These are phyloP conservation scores for Aspergillus sp. DNA, from an alignment of 2,329 filamentous ascomycete genomes.

Conservation along the genomic window DNA sequence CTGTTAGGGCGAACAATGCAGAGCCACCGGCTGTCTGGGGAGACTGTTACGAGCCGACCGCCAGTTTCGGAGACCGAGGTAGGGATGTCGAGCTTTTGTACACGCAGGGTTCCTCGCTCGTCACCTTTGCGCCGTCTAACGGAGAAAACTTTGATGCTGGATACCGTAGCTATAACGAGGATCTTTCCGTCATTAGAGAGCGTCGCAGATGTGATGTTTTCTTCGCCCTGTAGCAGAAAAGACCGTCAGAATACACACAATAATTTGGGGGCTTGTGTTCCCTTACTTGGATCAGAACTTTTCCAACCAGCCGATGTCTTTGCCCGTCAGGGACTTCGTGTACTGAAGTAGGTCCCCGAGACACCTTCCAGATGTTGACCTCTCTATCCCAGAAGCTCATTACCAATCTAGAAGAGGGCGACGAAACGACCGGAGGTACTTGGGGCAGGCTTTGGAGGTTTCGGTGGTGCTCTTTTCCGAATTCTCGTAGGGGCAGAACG, in stretches of 20 bases:
- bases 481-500: conserved; percentile 75
- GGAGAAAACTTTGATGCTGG: conserved; percentile 75
- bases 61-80: conserved; percentile 58
- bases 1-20: conserved; percentile 60
- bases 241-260: background rate
- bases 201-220: conserved; percentile 74
- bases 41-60: conserved; percentile 62
- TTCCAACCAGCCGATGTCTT: conserved; percentile 58
- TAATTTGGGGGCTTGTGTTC: background rate
- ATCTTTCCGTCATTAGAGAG: conserved; percentile 72
- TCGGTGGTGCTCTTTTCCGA: conserved; percentile 76
- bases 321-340: conserved; percentile 42
- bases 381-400: conserved; percentile 92
- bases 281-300: conserved; percentile 57
- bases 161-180: conserved; percentile 72
- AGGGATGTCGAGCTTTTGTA: conserved; percentile 70
- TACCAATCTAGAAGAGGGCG: conserved; percentile 70
- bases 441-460: conserved; percentile 83
- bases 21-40: conserved; percentile 49
- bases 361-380: conserved; percentile 75
- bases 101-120: conserved; percentile 61
- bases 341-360: conserved; percentile 47
- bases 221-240: conserved; percentile 59
- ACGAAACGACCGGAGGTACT: conserved; percentile 69
- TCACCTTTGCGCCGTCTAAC: conserved; percentile 56